Evolutionary conservation across 192 early-diverging fungal genomes (phyloP), one percentile per base, ranked within the genome.

Genomic region (Coemansia sp.): DNA sequence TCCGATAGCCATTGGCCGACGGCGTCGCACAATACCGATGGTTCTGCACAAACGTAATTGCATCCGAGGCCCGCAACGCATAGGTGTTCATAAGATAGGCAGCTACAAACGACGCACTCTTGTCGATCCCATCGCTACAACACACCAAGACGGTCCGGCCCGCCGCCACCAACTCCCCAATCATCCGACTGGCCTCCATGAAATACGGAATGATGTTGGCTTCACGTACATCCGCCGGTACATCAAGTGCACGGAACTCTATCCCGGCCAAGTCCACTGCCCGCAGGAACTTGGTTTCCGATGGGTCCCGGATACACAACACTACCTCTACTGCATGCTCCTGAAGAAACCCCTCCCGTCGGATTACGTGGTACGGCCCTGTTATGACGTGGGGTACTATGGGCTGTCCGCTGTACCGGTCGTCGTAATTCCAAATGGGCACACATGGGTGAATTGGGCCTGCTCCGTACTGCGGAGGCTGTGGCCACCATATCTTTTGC

Each of bases 41-140:
- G 46, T 84, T 87, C 60, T 94, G 93, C 16, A 96, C 88, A 75
- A 79, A 89, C 28, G 80, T 75, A 53, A 85, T 90, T 3, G 90
- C 88, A 14, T 82, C 70, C 18, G 70, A 50, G 41, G 84, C 91
- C 21, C 77, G 76, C 57, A 85, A 55, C 1, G 75, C 61, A 60
- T 82, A 77, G 0, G 75, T 75, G 47, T 84, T 84, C 87, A 96
- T 96, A 29, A 94, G 49, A 68, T 91, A 96, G 3, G 90, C 91
- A 20, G 91, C 82, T 0, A 92, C 87, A 70, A 96, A 89, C 26
- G 85, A 76, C 7, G 92, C 87, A 21, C 82, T 82, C 47, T 91
- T 75, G 4, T 86, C 87, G 39, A 96, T 86, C 8, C 91, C 92
- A 17, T 85, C 86, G 57, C 80, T 85, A 42, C 85, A 87, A 27